phyloP scores from a whole-genome alignment of 2,329 filamentous ascomycete genomes.

The Diaporthe velutina region DNA sequence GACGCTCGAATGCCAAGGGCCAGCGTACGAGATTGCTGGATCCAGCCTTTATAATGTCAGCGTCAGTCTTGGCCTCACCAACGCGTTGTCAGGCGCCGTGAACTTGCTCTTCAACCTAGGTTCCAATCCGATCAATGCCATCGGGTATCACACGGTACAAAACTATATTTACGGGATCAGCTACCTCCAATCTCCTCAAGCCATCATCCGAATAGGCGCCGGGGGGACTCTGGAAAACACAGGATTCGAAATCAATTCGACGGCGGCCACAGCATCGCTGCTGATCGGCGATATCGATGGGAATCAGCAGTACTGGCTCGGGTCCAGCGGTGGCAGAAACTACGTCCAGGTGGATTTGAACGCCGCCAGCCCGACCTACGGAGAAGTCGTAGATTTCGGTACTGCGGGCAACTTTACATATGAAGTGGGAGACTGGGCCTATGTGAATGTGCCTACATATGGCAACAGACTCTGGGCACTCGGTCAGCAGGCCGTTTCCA shows the following conservation, averaged over 20 bases:
- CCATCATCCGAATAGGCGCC: background rate
- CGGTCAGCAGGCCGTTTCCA: conserved; percentile 6
- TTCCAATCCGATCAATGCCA: background rate
- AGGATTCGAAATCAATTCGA: background rate
- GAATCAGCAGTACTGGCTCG: conserved; percentile 19
- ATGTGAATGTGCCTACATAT: background rate
- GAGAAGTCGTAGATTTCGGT: background rate
- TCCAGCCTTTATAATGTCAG: background rate
- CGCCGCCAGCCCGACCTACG: background rate
- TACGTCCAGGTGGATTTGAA: conserved; percentile 14
- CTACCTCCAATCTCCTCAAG: background rate
- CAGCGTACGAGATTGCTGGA: background rate
- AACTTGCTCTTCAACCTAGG: background rate
- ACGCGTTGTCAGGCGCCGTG: background rate
- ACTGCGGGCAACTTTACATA: background rate
- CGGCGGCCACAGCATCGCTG: background rate
- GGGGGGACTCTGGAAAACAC: background rate
- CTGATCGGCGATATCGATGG: conserved; percentile 18
- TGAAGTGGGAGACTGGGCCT: conserved; percentile 19
- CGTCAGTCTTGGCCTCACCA: background rate
- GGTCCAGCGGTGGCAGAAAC: background rate
- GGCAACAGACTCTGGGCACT: conserved; percentile 1
- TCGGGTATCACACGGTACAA: background rate
- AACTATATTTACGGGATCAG: background rate
- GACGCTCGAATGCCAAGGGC: background rate